Base-by-base conservation (phyloP, 2,329 filamentous ascomycete genomes). In the Metarhizium sp. region DNA sequence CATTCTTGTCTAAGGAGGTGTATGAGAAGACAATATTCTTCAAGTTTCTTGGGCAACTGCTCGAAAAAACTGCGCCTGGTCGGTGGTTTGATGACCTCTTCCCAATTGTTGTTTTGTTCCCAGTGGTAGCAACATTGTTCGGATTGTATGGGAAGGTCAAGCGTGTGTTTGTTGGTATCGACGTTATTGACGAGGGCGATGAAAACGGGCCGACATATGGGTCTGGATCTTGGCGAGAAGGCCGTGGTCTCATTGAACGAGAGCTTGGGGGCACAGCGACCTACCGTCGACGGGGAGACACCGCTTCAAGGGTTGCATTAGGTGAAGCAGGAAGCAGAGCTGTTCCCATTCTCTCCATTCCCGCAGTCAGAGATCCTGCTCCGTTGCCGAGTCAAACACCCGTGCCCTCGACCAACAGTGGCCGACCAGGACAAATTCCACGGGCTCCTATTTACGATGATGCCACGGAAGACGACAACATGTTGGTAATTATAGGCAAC, bases 141-240 rank as follows among this genome's bases (percentile, higher is more conserved):
- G 92, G 92, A 32, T 75, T 97, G 0, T 99, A 99, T 67, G 87
- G 90, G 45, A 86, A 83, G 59, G 81, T 92, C 32, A 88, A 86
- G 69, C 85, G 84, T 30, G 81, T 92, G 20, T 92, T 94, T 14
- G 90, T 95, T 57, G 89, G 87, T 40, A 73, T 76, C 55, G 82
- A 90, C 43, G 75, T 92, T 1, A 83, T 92, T 47, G 88, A 90
- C 40, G 88, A 92, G 43, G 86, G 87, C 14, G 81, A 83, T 20
- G 83, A 85, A 30, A 82, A 81, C 51, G 75, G 78, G 6, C 76
- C 76, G 2, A 81, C 81, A 3, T 90, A 87, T 60, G 90, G 90
- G 14, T 85, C 86, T 1, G 90, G 89, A 1, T 87, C 86, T 1
- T 97, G 92, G 94, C 84, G 92, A 50, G 94, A 97, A 72, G 94